Percentiles rank a stretch among this genome's conserved stretches.
These are phyloP conservation scores for Annulohypoxylon nitens DNA, from an alignment of 495 filamentous ascomycete species.

Conservation along the genomic window DNA sequence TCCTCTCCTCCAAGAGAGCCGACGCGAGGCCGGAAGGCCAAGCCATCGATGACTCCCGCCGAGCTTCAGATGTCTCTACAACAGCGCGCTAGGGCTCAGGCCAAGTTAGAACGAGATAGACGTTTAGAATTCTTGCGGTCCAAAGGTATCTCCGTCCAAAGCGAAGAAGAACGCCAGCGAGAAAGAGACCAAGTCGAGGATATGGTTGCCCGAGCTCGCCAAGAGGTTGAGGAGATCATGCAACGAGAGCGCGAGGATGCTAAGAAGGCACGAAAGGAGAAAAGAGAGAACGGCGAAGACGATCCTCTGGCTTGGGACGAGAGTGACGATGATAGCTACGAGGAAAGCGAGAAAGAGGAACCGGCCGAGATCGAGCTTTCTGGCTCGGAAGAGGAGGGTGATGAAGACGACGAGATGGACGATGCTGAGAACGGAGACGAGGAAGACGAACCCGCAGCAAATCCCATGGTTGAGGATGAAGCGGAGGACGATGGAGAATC, in stretches of 20 bases:
- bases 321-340: slow-evolving; percentile 71
- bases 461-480: slow-evolving; percentile 43
- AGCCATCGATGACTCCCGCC: slow-evolving; percentile 71
- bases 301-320: slow-evolving; percentile 71
- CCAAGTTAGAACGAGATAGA: slow-evolving; percentile 79
- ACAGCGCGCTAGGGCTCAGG: slow-evolving; percentile 82
- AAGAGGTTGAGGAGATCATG: slow-evolving; percentile 83
- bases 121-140: slow-evolving; percentile 80
- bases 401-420: slow-evolving; percentile 30
- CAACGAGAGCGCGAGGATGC: slow-evolving; percentile 78
- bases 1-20: slow-evolving; percentile 69
- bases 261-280: slow-evolving; percentile 70
- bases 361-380: slow-evolving; percentile 59
- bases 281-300: slow-evolving; percentile 60
- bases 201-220: slow-evolving; percentile 83
- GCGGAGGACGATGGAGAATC: slow-evolving; percentile 48
- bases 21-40: slow-evolving; percentile 47
- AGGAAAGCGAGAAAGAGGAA: slow-evolving; percentile 66
- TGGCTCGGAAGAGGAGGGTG: slow-evolving; percentile 59
- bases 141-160: slow-evolving; percentile 86
- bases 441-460: slow-evolving; percentile 52
- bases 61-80: slow-evolving; percentile 77
- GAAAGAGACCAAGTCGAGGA: slow-evolving; percentile 86
- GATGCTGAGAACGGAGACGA: slow-evolving; percentile 44
- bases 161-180: slow-evolving; percentile 83